These are phyloP conservation scores for Anisogramma anomala DNA, from an alignment of 2,329 filamentous ascomycete species.

Conservation along the genomic window DNA sequence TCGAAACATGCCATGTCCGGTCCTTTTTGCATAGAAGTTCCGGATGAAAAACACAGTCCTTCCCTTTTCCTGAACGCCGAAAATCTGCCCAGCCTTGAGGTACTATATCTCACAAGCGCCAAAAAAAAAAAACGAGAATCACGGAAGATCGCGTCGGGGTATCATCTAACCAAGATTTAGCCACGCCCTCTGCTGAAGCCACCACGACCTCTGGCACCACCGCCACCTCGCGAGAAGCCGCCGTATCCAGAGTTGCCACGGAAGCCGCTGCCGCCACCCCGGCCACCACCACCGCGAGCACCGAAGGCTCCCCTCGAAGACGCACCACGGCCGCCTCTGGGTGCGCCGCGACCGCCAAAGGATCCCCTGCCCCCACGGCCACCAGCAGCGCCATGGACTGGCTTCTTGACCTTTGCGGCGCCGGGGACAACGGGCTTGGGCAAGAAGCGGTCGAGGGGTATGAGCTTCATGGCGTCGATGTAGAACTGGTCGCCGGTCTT, in stretches of 20 bases:
- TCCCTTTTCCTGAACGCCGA: constrained; percentile 15
- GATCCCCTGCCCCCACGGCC: constrained; percentile 28
- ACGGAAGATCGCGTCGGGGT: constrained; percentile 6
- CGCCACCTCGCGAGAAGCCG: constrained; percentile 20
- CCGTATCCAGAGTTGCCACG: constrained; percentile 15
- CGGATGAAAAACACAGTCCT: constrained; percentile 11
- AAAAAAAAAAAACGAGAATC: constrained; percentile 1
- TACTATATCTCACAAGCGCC: constrained; percentile 9
- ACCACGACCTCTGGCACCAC: constrained; percentile 24
- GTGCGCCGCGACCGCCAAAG: constrained; percentile 23
- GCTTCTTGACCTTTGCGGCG: constrained; percentile 39
- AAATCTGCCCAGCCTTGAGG: constrained; percentile 12
- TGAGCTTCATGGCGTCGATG: constrained; percentile 86
- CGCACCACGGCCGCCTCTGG: constrained; percentile 20
- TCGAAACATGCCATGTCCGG: constrained; percentile 5
- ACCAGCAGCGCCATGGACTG: constrained; percentile 55
- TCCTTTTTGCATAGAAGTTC: constrained; percentile 8
- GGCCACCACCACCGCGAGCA: constrained; percentile 17
- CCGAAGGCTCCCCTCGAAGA: constrained; percentile 18
- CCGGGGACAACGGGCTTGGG: constrained; percentile 72
- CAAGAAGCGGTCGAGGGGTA: constrained; percentile 91
- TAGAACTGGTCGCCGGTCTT: constrained; percentile 96
- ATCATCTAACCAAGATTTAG: not conserved
- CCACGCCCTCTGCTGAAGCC: constrained; percentile 22
- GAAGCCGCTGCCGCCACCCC: constrained; percentile 19